These are phyloP conservation scores for Jaltomata sinuosa DNA, from an alignment of 257 asterid species.

Conservation along the genomic window DNA sequence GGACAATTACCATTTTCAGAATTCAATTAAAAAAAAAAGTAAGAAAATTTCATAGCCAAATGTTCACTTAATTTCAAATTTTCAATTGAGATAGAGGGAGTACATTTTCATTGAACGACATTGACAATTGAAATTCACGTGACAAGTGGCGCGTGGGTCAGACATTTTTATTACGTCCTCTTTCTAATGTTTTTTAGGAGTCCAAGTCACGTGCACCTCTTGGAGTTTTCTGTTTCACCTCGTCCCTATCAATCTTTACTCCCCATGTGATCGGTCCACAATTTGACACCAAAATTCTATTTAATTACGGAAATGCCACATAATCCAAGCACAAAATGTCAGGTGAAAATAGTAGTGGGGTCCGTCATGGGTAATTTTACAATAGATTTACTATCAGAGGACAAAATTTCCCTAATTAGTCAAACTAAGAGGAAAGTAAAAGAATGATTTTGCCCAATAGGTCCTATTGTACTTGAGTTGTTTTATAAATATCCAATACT, in stretches of 20 bases:
- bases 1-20: no score
- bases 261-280: slow-evolving; percentile 19
- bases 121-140: neutral
- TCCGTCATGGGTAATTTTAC: neutral
- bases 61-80: no score
- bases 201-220: slow-evolving; percentile 23
- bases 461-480: neutral
- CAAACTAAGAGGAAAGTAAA: neutral
- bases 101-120: neutral
- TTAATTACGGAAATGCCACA: slow-evolving; percentile 6
- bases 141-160: neutral
- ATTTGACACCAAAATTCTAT: neutral
- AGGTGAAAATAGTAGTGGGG: neutral
- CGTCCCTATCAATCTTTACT: slow-evolving; percentile 14
- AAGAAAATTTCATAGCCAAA: no score
- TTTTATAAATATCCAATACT: neutral
- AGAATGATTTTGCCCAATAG: neutral
- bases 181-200: neutral
- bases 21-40: no score
- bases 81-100: no score
- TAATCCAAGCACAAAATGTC: neutral
- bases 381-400: neutral
- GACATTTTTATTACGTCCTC: neutral
- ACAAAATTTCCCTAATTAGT: neutral
- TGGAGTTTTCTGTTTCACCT: slow-evolving; percentile 24